Base-by-base conservation (phyloP, 768 basidiomycete genomes). In the Ramaria sp. region DNA sequence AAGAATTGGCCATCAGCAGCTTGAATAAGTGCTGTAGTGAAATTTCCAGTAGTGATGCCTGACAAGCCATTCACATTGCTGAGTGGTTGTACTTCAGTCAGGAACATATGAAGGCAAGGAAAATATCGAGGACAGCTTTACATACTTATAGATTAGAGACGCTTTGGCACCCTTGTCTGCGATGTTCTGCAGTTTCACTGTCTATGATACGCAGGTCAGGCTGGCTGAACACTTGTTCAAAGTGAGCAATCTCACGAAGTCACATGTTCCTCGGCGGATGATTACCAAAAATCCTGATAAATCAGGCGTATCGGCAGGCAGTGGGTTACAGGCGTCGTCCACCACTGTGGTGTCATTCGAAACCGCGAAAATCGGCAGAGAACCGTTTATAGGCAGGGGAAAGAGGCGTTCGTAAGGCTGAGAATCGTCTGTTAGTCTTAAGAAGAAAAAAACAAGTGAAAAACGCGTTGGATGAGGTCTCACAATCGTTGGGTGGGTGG, bases 241-340 rank as follows among this genome's bases (percentile, higher is more conserved):
- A 20, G 42, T 43, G 42, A 18, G 8, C 18, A 43, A 7, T 16
- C 72, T 60, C 47, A 79, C 75, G 49, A 81, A 77, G 0, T 76
- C 66, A 62, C 84, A 85, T 3, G 70, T 73, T 0, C 83, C 84
- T 28, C 80, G 70, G 24, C 78, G 74, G 39, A 85, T 70, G 25
- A 88, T 62, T 10, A 78, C 74, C 15, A 85, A 62, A 52, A 73
- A 78, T 13, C 64, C 62, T 1, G 74, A 73, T 1, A 86, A 70
- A 63, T 85, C 76, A 3, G 78, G 77, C 0, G 76, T 77, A 34
- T 60, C 65, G 51, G 70, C 73, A 3, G 82, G 77, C 0, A 83
- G 69, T 2, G 78, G 70, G 48, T 72, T 63, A 66, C 85, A 88
- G 0, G 79, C 82, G 58, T 83, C 81, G 60, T 78, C 71, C 1